Evolutionary conservation across 306 rosid genomes (phyloP).

Genomic region (Erythrophleum fordii): DNA sequence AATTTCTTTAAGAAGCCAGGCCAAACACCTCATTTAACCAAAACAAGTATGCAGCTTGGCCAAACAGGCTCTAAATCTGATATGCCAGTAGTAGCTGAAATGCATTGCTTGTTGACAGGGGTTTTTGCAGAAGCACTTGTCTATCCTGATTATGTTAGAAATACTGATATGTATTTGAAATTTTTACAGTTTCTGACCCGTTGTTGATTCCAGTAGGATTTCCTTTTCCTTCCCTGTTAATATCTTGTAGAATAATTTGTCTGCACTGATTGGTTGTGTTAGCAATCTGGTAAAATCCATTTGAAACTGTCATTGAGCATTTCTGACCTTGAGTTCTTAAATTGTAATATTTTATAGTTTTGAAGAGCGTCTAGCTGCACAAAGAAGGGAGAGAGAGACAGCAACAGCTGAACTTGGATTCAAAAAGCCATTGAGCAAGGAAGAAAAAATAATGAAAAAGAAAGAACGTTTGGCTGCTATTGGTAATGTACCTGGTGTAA

Average conservation of each 20-base stretch:
- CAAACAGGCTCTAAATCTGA: neutral
- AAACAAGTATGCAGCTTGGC: neutral
- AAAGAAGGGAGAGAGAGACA: conserved; percentile 83
- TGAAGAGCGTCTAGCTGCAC: conserved; percentile 97
- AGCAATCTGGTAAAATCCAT: conserved; percentile 22
- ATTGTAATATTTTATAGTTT: conserved; percentile 60
- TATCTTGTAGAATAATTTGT: conserved; percentile 21
- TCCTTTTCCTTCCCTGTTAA: conserved; percentile 28
- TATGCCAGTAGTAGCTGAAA: neutral
- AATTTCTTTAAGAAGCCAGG: too few species aligned
- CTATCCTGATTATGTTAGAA: conserved; percentile 25
- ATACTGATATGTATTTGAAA: conserved; percentile 19
- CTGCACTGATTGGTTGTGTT: conserved; percentile 13
- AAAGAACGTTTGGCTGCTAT: conserved; percentile 97
- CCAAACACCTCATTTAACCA: too few species aligned
- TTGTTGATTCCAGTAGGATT: conserved; percentile 25
- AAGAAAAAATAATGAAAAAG: conserved; percentile 84
- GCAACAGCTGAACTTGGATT: conserved; percentile 81
- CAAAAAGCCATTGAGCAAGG: conserved; percentile 86
- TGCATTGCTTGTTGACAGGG: conserved; percentile 12
- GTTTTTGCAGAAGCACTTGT: conserved; percentile 26
- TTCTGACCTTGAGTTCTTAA: conserved; percentile 36
- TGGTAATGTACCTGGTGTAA: conserved; percentile 62
- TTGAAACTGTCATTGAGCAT: neutral
- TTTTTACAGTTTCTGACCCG: conserved; percentile 4